These are phyloP conservation scores for Globomyces pollinis-pini DNA, from an alignment of 192 early-diverging fungal genomes.

Conservation along the genomic window DNA sequence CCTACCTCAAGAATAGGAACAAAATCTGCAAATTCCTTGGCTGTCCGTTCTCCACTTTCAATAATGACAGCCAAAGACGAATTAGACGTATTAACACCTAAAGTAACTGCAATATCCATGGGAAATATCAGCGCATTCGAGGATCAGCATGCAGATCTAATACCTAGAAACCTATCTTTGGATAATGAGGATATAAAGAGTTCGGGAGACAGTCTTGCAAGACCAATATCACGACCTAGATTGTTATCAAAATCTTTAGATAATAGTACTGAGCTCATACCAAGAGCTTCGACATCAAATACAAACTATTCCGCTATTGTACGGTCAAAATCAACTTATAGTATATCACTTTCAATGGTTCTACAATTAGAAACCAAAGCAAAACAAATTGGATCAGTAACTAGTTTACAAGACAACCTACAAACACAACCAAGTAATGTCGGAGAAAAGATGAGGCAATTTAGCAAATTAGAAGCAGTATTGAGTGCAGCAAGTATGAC, in stretches of 20 bases:
- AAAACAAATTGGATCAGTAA: too few species aligned
- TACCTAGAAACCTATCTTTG: neutral
- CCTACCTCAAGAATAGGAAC: neutral
- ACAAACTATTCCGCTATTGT: neutral
- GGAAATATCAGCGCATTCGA: neutral
- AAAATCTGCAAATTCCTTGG: neutral
- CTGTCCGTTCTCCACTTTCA: neutral
- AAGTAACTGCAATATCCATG: neutral
- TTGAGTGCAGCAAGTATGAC: neutral
- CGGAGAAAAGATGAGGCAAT: too few species aligned
- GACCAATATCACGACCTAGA: neutral
- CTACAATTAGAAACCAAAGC: neutral
- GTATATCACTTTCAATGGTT: neutral
- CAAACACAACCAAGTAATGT: too few species aligned
- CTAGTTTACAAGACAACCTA: too few species aligned
- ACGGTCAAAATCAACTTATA: neutral
- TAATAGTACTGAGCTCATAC: neutral
- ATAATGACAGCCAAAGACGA: neutral
- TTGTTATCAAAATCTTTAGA: slow-evolving; percentile 1
- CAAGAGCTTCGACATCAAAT: neutral
- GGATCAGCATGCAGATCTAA: neutral
- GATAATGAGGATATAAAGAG: neutral
- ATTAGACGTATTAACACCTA: neutral
- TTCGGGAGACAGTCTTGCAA: neutral
- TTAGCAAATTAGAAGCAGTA: neutral